Evolutionary conservation across 2,329 filamentous ascomycete genomes (phyloP), one percentile per base, ranked within the genome.

Genomic region (Penicillium sp.): DNA sequence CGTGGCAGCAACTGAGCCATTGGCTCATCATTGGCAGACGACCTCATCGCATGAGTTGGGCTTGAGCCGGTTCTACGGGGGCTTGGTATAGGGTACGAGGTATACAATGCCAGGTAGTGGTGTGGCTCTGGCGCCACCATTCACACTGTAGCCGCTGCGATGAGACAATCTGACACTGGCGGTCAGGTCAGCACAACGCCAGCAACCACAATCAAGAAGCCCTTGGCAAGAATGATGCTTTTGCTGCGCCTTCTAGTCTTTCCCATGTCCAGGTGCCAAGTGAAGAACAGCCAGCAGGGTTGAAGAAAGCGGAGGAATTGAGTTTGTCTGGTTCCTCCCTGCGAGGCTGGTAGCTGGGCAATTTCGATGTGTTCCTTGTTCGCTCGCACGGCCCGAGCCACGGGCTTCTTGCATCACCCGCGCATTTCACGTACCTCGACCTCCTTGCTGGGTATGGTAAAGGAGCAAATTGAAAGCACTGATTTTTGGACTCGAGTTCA

Each of bases 341-440:
- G 22, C 22, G 42, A 28, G 42, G 22, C 42, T 45, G 39, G 48
- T 10, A 8, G 50, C 53, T 28, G 42, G 45, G 20, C 34, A 45
- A n/a, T 38, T 45, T 43, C 14, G 45, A 28, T 47, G 25, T n/a
- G 25, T 28, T 11, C 47, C 47, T 22, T 14, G 47, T 34, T 37
- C 58, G 42, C 57, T 52, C 57, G 60, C 61, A 63, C 56, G 61
- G 59, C 59, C 56, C 55, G 58, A 54, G n/a, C 49, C 49, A 51
- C 48, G 17, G 48, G 43, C 43, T 11, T 43, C 22, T 45, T 47
- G 15, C 22, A n/a, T 47, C 43, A 8, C n/a, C 14, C 25, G 41
- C 8, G 22, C 41, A 14, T 25, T 20, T 4, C 20, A 12, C 25
- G 8, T 25, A 50, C n/a, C 25, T 35, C 31, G 17, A n/a, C 31